Evolutionary conservation across 2,329 filamentous ascomycete genomes (phyloP).

Genomic region (Exophiala viscosa): DNA sequence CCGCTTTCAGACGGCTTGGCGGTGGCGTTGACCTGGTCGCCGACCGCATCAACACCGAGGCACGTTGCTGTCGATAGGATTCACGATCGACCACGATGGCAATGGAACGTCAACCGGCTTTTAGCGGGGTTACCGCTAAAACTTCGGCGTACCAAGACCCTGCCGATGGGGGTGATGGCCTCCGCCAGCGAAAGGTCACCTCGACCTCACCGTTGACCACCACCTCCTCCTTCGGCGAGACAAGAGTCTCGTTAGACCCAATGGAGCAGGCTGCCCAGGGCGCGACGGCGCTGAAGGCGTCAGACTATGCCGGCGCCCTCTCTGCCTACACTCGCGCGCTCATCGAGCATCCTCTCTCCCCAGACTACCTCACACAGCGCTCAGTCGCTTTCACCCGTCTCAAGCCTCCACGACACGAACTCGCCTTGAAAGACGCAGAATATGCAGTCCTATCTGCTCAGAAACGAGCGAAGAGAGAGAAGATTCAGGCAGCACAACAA

Average conservation of each 20-base stretch:
- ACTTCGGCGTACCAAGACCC: neutral
- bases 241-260: neutral
- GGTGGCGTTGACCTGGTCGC: too few species aligned
- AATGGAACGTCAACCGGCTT: slow-evolving; percentile 1
- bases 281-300: slow-evolving; percentile 57
- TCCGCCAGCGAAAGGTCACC: too few species aligned
- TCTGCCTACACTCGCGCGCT: slow-evolving; percentile 65
- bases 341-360: slow-evolving; percentile 58
- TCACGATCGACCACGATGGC: neutral
- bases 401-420: slow-evolving; percentile 52
- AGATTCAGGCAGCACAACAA: slow-evolving; percentile 77
- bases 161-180: neutral
- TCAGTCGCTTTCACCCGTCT: slow-evolving; percentile 72
- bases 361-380: slow-evolving; percentile 76
- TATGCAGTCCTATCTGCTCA: slow-evolving; percentile 59
- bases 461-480: slow-evolving; percentile 67
- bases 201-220: too few species aligned
- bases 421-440: slow-evolving; percentile 68
- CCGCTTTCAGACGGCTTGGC: too few species aligned
- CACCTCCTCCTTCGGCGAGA: too few species aligned
- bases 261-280: slow-evolving; percentile 58
- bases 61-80: neutral
- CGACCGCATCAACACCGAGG: too few species aligned
- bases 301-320: slow-evolving; percentile 66
- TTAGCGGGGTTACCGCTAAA: neutral